Conservation (phyloP, 2,329 filamentous ascomycete species). For the Colletotrichum sansevieriae region DNA sequence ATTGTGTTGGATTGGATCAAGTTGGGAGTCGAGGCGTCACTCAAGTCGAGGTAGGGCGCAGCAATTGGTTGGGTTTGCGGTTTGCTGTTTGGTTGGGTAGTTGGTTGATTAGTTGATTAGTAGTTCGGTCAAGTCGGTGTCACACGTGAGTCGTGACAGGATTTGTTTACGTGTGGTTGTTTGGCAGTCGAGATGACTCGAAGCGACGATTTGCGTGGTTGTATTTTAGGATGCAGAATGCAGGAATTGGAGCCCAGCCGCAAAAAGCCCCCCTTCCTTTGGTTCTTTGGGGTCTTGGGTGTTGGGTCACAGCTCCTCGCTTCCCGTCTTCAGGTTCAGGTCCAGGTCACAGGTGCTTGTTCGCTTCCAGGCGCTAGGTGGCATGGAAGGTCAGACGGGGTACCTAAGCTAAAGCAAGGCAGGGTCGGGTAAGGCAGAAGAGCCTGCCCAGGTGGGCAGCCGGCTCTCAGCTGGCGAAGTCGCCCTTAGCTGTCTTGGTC, state of each 20-base stretch:
- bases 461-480: too few relatives aligned
- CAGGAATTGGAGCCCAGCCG: conserved; percentile 29
- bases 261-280: conserved; percentile 21
- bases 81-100: too few relatives aligned
- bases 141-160: conserved; percentile 33
- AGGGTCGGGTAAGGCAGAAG: conserved; percentile 1
- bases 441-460: background rate
- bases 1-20: too few relatives aligned
- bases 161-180: conserved; percentile 31
- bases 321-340: conserved; percentile 16
- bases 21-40: background rate
- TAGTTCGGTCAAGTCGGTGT: conserved; percentile 5
- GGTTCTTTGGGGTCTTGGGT: conserved; percentile 7
- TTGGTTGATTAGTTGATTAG: too few relatives aligned
- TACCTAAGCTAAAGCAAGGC: conserved; percentile 19
- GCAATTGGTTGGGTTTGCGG: conserved; percentile 19
- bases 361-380: background rate
- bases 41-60: background rate
- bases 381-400: background rate
- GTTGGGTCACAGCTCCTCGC: conserved; percentile 3
- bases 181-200: conserved; percentile 34
- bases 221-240: conserved; percentile 35
- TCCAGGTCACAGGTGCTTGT: too few relatives aligned
- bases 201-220: conserved; percentile 8
- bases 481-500: too few relatives aligned